Base-by-base conservation (phyloP, 495 filamentous ascomycete species). In the Penicillium pancosmium region DNA sequence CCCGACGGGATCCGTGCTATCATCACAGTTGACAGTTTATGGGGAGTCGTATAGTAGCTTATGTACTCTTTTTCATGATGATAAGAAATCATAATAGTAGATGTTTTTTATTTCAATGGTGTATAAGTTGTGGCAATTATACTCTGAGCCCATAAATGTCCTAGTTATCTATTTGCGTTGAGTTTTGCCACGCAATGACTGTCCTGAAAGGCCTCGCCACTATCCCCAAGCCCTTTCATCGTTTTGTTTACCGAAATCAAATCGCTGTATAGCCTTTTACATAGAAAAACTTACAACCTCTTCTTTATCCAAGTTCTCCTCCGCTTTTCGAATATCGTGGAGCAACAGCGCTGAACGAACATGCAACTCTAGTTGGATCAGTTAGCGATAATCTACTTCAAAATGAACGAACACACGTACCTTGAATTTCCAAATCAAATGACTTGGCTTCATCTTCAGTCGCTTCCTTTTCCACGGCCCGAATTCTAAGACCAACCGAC, bases 391-490 rank as follows among this genome's bases (percentile, higher is more conserved):
- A 27, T 25, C 46, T 9, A 11, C 21, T 48, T 18, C 41, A 5
- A 5, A 44, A 16, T 1, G 9, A n/a, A 44, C 16, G 16, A 16
- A 19, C 1, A 16, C 8, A 19, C 6, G 16, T 44, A 48, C 46
- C 46, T 27, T 15, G 46, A 13, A 48, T 48, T n/a, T 48, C 46
- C 46, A 48, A 48, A 27, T 48, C 46, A n/a, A 48, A 48, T 25
- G 19, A 13, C n/a, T 48, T 48, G 19, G 46, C 46, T 23, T 48
- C 46, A 25, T 48, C 46, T 27, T 48, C 46, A 13, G 23, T 27
- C 21, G 19, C 46, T 8, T 27, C 19, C 46, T 48, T 48, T 48
- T 48, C 46, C 3, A 48, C 10, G 6, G 46, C 46, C 9, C 23
- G 46, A 12, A 48, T 48, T 27, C 46, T 48, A 5, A 55, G 38